Evolutionary conservation across 176 grass and related monocot species (phyloP).

Genomic region (Bonia amplexicaulis): DNA sequence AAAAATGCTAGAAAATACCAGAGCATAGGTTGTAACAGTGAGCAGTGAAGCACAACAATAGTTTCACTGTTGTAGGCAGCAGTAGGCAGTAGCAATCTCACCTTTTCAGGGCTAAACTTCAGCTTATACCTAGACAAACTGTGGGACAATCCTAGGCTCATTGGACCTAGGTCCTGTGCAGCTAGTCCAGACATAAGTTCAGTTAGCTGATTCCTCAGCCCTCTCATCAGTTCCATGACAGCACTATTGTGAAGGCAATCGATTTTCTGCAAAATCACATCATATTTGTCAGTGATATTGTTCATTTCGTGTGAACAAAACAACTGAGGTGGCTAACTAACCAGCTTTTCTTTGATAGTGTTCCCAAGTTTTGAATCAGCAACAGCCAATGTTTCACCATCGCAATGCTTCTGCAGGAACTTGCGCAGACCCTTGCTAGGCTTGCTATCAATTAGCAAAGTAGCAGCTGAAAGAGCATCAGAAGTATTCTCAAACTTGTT

Average conservation of each 20-base stretch:
- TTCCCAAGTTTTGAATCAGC: constrained; percentile 92
- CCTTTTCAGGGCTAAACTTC: constrained; percentile 96
- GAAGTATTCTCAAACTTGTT: constrained; percentile 95
- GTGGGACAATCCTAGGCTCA: constrained; percentile 88
- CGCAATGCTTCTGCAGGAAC: constrained; percentile 71
- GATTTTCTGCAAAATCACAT: constrained; percentile 58
- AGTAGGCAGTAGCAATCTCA: constrained; percentile 4
- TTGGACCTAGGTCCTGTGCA: constrained; percentile 75
- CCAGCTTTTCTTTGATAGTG: constrained; percentile 86
- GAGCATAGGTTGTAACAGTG: not conserved
- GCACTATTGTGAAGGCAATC: constrained; percentile 79
- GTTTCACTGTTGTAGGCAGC: not conserved
- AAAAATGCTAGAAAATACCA: not conserved
- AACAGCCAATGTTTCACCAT: constrained; percentile 84
- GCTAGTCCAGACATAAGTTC: constrained; percentile 83
- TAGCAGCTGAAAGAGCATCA: constrained; percentile 73
- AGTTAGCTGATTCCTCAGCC: constrained; percentile 73
- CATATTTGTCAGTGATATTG: not conserved
- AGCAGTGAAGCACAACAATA: not conserved
- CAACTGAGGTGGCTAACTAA: not conserved
- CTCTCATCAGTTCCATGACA: constrained; percentile 94
- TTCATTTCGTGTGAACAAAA: not conserved
- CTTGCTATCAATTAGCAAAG: constrained; percentile 87
- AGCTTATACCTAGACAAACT: constrained; percentile 94
- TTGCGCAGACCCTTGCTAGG: constrained; percentile 84